A percentile compares a stretch with the other conserved stretches of the same genome.
Evolutionary conservation across 2,329 filamentous ascomycete species (phyloP).

Genomic region (Endoconidiophora polonica): DNA sequence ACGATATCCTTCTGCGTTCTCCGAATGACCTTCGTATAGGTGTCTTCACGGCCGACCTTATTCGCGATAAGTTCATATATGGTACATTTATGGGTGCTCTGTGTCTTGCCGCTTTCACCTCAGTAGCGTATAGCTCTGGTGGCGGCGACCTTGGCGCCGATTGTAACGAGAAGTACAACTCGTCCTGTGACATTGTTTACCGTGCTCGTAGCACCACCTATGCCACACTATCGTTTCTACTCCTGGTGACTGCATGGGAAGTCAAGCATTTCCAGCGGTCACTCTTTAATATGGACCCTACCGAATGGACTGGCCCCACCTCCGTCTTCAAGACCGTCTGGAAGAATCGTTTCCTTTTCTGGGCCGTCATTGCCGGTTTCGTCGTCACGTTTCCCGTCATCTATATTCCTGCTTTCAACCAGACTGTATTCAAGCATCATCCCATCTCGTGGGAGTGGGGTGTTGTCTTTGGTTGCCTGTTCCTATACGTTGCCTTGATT

Average conservation of each 20-base stretch:
- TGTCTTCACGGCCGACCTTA: slow-evolving; percentile 47
- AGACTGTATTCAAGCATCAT: slow-evolving; percentile 50
- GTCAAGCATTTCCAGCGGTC: slow-evolving; percentile 54
- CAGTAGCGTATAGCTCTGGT: slow-evolving; percentile 35
- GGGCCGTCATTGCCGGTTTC: slow-evolving; percentile 44
- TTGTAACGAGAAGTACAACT: slow-evolving; percentile 39
- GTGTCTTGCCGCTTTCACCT: slow-evolving; percentile 43
- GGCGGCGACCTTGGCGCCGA: slow-evolving; percentile 27
- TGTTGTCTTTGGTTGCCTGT: slow-evolving; percentile 41
- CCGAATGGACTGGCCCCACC: slow-evolving; percentile 30
- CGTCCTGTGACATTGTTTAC: slow-evolving; percentile 39
- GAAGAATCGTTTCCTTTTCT: slow-evolving; percentile 52
- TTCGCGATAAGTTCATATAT: slow-evolving; percentile 50
- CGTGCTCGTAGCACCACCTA: slow-evolving; percentile 52
- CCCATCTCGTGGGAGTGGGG: slow-evolving; percentile 59
- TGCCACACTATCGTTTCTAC: slow-evolving; percentile 49
- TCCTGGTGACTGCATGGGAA: slow-evolving; percentile 57
- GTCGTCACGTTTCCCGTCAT: slow-evolving; percentile 43
- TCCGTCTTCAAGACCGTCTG: slow-evolving; percentile 45
- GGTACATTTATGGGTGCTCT: slow-evolving; percentile 46
- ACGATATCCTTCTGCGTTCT: slow-evolving; percentile 49
- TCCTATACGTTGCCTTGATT: slow-evolving; percentile 44
- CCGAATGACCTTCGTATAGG: slow-evolving; percentile 44
- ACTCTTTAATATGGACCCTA: slow-evolving; percentile 49
- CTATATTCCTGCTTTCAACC: slow-evolving; percentile 52